Conservation (phyloP, 2,329 filamentous ascomycete species). For the Ophiostoma pallidulum region DNA sequence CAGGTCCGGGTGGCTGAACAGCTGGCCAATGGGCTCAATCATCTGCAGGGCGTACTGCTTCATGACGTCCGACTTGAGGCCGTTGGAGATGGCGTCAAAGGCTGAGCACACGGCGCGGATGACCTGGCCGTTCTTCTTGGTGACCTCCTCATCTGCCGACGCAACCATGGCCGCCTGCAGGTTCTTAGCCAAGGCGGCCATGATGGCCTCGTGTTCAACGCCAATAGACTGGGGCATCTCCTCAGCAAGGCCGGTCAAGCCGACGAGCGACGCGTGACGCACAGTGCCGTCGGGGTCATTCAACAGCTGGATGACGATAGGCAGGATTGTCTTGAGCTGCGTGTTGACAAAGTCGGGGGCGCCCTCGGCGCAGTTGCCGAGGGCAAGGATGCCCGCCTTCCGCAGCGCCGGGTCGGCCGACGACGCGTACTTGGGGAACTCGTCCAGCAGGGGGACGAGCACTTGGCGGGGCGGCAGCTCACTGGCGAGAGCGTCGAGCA, state of each 20-base stretch:
- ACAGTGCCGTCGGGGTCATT: constrained; percentile 78
- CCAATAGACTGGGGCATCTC: constrained; percentile 86
- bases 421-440: constrained; percentile 72
- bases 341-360: constrained; percentile 96
- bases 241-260: constrained; percentile 82
- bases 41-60: constrained; percentile 73
- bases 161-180: constrained; percentile 68
- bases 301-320: constrained; percentile 72
- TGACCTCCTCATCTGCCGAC: constrained; percentile 50
- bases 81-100: constrained; percentile 83
- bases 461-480: constrained; percentile 89
- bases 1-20: constrained; percentile 75
- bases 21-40: constrained; percentile 72
- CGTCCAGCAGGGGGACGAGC: constrained; percentile 81
- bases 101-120: constrained; percentile 85
- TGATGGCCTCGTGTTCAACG: constrained; percentile 73
- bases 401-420: constrained; percentile 68
- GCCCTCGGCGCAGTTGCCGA: constrained; percentile 92
- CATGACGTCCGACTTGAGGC: constrained; percentile 71
- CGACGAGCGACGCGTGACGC: constrained; percentile 76
- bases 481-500: constrained; percentile 81
- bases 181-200: constrained; percentile 80
- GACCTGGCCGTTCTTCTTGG: constrained; percentile 72
- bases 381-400: constrained; percentile 80
- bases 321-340: constrained; percentile 78